These are phyloP conservation scores for Yamadazyma songkhlaensis DNA, from an alignment of 1,139 yeast genomes.

Conservation along the genomic window DNA sequence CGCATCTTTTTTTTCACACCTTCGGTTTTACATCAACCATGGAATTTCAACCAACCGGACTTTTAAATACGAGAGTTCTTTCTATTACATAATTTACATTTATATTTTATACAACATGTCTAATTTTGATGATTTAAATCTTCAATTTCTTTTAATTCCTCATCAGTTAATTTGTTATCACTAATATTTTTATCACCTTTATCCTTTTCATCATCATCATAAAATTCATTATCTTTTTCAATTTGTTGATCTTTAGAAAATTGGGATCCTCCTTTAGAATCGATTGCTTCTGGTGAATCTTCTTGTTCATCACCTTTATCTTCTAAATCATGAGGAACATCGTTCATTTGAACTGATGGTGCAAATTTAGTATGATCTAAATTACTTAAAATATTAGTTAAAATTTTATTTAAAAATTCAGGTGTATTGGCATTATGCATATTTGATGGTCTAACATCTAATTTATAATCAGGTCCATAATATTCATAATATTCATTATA, in stretches of 20 bases:
- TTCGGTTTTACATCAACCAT: neutral
- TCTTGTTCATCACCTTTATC: slow-evolving; percentile 83
- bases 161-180: slow-evolving; percentile 27
- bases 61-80: neutral
- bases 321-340: slow-evolving; percentile 84
- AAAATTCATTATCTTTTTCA: slow-evolving; percentile 66
- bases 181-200: slow-evolving; percentile 35
- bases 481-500: slow-evolving; percentile 96
- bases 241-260: slow-evolving; percentile 74
- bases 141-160: slow-evolving; percentile 39
- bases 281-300: slow-evolving; percentile 70
- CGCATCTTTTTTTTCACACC: neutral
- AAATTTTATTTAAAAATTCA: slow-evolving; percentile 83
- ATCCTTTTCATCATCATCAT: slow-evolving; percentile 59
- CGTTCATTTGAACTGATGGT: slow-evolving; percentile 91
- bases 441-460: slow-evolving; percentile 91
- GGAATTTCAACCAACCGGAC: too few relatives aligned
- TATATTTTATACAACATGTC: neutral
- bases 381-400: slow-evolving; percentile 73
- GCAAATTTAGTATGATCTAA: slow-evolving; percentile 89
- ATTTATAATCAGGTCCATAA: slow-evolving; percentile 92
- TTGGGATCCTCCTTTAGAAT: slow-evolving; percentile 89
- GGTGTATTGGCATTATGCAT: slow-evolving; percentile 97
- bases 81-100: slow-evolving; percentile 1
- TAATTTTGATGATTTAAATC: slow-evolving; percentile 24